These are phyloP conservation scores for Carpinus fangiana DNA, from an alignment of 306 rosid species.

Conservation along the genomic window DNA sequence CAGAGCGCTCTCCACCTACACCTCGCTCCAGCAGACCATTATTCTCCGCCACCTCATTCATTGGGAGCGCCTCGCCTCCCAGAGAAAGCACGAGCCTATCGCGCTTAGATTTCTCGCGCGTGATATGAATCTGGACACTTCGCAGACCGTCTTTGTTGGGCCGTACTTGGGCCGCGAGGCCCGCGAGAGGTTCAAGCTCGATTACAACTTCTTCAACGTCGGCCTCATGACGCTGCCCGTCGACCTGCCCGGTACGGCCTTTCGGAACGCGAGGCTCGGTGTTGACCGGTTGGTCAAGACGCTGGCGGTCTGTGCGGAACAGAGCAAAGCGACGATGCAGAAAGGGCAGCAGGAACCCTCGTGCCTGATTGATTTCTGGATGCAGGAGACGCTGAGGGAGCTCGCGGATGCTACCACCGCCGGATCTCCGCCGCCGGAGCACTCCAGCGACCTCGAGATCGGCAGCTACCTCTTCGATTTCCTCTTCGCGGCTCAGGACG, in stretches of 20 bases:
- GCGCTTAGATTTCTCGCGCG: slow-evolving; percentile 60
- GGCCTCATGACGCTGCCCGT: slow-evolving; percentile 81
- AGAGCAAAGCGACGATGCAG: slow-evolving; percentile 56
- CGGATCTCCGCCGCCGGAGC: slow-evolving; percentile 31
- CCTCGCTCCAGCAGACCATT: slow-evolving; percentile 66
- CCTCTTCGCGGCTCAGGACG: slow-evolving; percentile 89
- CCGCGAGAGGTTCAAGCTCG: slow-evolving; percentile 56
- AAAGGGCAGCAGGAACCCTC: slow-evolving; percentile 45
- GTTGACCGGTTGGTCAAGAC: slow-evolving; percentile 53
- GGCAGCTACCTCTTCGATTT: slow-evolving; percentile 80
- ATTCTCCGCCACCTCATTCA: slow-evolving; percentile 60
- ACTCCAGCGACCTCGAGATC: slow-evolving; percentile 46
- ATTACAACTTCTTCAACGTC: slow-evolving; percentile 72
- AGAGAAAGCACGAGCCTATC: slow-evolving; percentile 22
- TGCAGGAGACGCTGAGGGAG: slow-evolving; percentile 67
- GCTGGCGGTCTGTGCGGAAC: slow-evolving; percentile 43
- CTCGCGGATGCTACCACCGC: slow-evolving; percentile 18
- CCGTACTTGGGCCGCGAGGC: slow-evolving; percentile 54
- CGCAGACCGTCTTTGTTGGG: slow-evolving; percentile 84
- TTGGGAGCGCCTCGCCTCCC: slow-evolving; percentile 46
- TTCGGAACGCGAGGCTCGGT: slow-evolving; percentile 79
- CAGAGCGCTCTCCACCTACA: slow-evolving; percentile 71
- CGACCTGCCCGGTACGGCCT: slow-evolving; percentile 75
- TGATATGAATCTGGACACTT: slow-evolving; percentile 80
- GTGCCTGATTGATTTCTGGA: slow-evolving; percentile 86